phyloP scores from a whole-genome alignment of 768 basidiomycete genomes.

The Myochromella boudieri region DNA sequence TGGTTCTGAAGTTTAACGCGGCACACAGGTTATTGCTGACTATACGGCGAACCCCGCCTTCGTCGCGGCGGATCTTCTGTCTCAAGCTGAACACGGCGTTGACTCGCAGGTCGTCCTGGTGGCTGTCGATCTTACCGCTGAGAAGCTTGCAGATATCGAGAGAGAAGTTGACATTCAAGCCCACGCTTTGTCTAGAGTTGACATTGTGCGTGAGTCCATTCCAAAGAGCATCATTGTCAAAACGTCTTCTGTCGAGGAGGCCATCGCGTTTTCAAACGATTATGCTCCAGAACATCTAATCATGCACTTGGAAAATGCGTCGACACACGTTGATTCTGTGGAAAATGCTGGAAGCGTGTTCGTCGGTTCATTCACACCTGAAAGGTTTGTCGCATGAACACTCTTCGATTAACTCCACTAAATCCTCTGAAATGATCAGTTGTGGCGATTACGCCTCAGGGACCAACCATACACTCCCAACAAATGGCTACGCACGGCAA shows the following conservation, averaged over 20 bases:
- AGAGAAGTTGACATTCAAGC: conserved; percentile 86
- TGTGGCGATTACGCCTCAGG: conserved; percentile 99
- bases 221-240: conserved; percentile 89
- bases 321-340: conserved; percentile 59
- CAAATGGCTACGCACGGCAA: conserved; percentile 94
- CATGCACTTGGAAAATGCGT: conserved; percentile 77
- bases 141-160: conserved; percentile 74
- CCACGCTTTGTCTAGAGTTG: conserved; percentile 79
- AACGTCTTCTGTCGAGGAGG: conserved; percentile 64
- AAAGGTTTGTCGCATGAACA: conserved; percentile 61
- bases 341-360: conserved; percentile 97
- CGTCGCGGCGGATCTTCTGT: conserved; percentile 94
- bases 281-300: conserved; percentile 99
- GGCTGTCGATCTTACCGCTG: conserved; percentile 64
- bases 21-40: conserved; percentile 86
- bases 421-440: conserved; percentile 38
- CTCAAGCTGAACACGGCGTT: conserved; percentile 96
- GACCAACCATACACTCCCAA: conserved; percentile 97
- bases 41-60: conserved; percentile 82
- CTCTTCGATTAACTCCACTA: neutral
- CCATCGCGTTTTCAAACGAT: conserved; percentile 89
- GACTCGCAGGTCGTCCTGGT: conserved; percentile 98
- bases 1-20: neutral
- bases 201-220: conserved; percentile 88
- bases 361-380: conserved; percentile 92